Conservation (phyloP, 2,329 filamentous ascomycete genomes). For the Fusarium sp. region DNA sequence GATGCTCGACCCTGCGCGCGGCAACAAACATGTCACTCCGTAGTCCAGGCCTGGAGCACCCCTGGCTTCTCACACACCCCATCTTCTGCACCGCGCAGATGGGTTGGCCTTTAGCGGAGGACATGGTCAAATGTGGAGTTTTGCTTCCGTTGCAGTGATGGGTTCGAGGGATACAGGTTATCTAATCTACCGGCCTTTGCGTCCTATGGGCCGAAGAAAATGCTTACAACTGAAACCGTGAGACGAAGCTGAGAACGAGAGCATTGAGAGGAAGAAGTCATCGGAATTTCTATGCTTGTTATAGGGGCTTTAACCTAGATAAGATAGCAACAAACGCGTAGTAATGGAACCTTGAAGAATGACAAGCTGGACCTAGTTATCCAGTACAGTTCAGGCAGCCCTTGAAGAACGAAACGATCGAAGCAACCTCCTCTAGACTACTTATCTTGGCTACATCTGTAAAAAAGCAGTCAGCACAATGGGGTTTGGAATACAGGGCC, state of each 20-base stretch:
- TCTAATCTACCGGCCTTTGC: background rate
- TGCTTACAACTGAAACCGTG: background rate
- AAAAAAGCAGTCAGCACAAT: accelerated
- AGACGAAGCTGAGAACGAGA: background rate
- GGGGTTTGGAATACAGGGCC: accelerated
- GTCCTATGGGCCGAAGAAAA: background rate
- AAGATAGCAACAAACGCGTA: background rate
- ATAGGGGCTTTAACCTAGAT: background rate
- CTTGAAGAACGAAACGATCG: slow-evolving; percentile 5
- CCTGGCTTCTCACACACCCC: background rate
- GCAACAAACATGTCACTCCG: background rate
- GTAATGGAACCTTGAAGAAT: background rate
- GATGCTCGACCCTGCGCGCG: background rate
- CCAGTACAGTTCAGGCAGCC: background rate
- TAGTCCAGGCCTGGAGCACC: background rate
- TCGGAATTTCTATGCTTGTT: background rate
- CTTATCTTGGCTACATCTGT: slow-evolving; percentile 22
- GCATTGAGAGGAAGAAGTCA: background rate
- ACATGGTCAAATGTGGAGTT: background rate
- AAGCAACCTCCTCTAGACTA: accelerated
- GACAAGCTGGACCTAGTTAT: background rate
- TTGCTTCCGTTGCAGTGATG: background rate
- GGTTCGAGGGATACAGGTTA: background rate
- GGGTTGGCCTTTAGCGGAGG: background rate
- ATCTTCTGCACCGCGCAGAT: background rate